Conservation (phyloP, 2,329 filamentous ascomycete species). For the Aspergillus viridinutans region DNA sequence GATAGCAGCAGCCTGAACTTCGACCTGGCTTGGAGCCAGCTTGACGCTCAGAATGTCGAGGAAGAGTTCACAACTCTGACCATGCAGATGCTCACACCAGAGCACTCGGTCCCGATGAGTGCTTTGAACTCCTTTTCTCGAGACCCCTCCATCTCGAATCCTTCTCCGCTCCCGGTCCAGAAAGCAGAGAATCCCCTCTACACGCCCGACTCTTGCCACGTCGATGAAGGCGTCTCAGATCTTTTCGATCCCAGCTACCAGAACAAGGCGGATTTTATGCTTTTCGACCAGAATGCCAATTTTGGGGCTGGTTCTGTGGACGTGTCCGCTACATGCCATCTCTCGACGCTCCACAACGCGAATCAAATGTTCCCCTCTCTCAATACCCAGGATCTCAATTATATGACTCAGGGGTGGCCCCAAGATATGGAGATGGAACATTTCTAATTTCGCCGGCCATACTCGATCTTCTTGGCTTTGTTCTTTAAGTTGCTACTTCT, state of each 20-base stretch:
- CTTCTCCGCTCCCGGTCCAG: conserved; percentile 20
- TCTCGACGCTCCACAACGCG: conserved; percentile 2
- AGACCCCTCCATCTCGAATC: conserved; percentile 13
- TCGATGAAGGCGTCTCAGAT: conserved; percentile 22
- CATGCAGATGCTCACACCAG: conserved; percentile 21
- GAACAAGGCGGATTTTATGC: conserved; percentile 20
- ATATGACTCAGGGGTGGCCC: conserved; percentile 15
- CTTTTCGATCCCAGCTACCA: conserved; percentile 14
- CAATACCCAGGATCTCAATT: conserved; percentile 7
- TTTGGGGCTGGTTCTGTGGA: background rate
- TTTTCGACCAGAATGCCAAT: conserved; percentile 16
- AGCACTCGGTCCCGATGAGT: conserved; percentile 9
- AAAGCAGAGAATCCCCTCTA: conserved; percentile 29
- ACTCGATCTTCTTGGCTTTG: background rate
- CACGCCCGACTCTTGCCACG: conserved; percentile 19
- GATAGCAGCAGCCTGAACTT: conserved; percentile 17
- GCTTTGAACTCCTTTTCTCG: conserved; percentile 13
- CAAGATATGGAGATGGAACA: conserved; percentile 17
- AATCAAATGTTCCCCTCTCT: conserved; percentile 21
- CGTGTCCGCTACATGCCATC: conserved; percentile 3
- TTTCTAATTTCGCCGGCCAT: background rate
- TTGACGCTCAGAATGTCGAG: conserved; percentile 15
- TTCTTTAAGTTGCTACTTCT: background rate
- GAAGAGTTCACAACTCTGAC: conserved; percentile 25
- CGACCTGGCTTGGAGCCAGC: conserved; percentile 22